Evolutionary conservation across 192 early-diverging fungal species (phyloP).

Genomic region (Linnemannia hyalina): DNA sequence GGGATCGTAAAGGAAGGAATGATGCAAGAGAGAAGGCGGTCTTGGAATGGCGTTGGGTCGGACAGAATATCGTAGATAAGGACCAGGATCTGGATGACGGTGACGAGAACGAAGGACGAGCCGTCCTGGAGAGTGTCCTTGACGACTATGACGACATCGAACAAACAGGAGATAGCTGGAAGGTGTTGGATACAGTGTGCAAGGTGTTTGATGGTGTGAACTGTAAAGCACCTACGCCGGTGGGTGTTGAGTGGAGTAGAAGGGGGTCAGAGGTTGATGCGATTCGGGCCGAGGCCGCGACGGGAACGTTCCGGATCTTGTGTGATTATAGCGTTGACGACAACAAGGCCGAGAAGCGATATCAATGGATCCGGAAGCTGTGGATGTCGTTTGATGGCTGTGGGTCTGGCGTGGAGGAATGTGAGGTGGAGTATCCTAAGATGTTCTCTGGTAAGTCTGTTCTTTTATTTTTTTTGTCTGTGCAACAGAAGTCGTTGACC

Average conservation of each 20-base stretch:
- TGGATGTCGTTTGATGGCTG: background rate
- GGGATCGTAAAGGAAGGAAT: background rate
- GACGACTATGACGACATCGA: background rate
- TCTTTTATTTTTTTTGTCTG: background rate
- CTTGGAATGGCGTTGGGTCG: background rate
- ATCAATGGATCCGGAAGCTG: background rate
- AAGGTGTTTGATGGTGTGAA: background rate
- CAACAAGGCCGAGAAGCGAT: background rate
- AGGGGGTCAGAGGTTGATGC: background rate
- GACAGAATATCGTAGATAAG: background rate
- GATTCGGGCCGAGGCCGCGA: background rate
- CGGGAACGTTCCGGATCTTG: background rate
- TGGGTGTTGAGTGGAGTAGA: background rate
- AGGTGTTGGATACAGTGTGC: background rate
- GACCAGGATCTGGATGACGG: background rate
- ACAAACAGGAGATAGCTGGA: background rate
- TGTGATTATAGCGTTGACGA: background rate
- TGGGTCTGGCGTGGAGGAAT: background rate
- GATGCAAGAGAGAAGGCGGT: background rate
- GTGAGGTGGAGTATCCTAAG: background rate
- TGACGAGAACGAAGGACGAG: background rate
- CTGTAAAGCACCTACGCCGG: background rate
- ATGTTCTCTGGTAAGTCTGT: background rate
- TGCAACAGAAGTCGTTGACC: background rate
- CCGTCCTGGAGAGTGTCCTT: background rate